phyloP scores from a whole-genome alignment of 495 filamentous ascomycete species.

The Rusavskia elegans region DNA sequence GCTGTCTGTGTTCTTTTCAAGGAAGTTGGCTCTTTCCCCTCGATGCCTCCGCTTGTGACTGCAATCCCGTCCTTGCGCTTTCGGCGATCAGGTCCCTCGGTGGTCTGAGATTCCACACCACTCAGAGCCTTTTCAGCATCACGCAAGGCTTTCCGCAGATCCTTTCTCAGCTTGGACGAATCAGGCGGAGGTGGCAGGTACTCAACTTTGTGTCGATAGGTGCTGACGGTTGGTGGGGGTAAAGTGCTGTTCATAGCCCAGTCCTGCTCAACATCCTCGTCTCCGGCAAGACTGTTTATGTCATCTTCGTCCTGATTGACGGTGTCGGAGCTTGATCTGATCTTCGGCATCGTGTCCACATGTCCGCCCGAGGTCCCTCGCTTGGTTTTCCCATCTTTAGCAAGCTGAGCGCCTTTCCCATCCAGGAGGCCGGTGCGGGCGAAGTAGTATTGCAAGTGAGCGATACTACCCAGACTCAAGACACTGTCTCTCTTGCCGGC shows the following conservation, averaged over 20 bases:
- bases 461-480: constrained; percentile 88
- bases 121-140: constrained; percentile 49
- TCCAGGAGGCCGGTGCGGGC: constrained; percentile 85
- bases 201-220: constrained; percentile 78
- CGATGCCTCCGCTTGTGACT: constrained; percentile 14
- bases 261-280: constrained; percentile 37
- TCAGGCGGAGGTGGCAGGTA: constrained; percentile 78
- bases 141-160: constrained; percentile 51
- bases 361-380: constrained; percentile 2
- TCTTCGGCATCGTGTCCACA: constrained; percentile 1
- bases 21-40: constrained; percentile 8
- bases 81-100: constrained; percentile 16
- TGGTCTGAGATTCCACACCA: constrained; percentile 18
- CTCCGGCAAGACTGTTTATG: constrained; percentile 42
- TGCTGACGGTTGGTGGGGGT: constrained; percentile 90
- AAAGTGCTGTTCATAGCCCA: constrained; percentile 47
- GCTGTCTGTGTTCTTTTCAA: constrained; percentile 18
- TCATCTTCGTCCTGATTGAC: constrained; percentile 15
- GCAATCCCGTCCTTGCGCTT: constrained; percentile 16
- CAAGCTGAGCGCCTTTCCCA: constrained; percentile 76
- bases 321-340: constrained; percentile 6
- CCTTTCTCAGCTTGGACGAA: constrained; percentile 55
- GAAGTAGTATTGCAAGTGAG: constrained; percentile 96
- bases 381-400: constrained; percentile 49
- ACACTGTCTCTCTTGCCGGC: constrained; percentile 83